Conservation (phyloP, 306 rosid species). For the Mucuna pruriens region DNA sequence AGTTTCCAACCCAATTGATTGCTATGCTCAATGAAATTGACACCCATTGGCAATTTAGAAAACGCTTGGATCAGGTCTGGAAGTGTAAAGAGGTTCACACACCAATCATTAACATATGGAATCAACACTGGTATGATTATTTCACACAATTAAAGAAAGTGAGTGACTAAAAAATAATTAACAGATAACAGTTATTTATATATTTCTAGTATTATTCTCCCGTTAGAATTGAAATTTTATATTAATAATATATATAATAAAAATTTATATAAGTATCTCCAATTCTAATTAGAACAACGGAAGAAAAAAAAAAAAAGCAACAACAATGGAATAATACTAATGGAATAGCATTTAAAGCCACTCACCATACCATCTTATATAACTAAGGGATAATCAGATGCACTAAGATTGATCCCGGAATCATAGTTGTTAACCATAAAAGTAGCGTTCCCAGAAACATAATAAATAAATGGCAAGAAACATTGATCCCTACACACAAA, state of each 20-base stretch:
- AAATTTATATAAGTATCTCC: too few relatives aligned
- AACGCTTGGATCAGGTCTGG: constrained; percentile 87
- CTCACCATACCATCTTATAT: constrained; percentile 99
- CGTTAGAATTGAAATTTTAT: too few relatives aligned
- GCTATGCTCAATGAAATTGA: constrained; percentile 84
- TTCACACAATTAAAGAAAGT: neutral
- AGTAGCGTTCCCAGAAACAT: too few relatives aligned
- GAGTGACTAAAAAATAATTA: neutral
- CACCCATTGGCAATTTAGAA: constrained; percentile 72
- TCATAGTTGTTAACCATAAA: too few relatives aligned
- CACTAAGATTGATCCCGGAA: constrained; percentile 95
- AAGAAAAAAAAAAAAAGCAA: neutral
- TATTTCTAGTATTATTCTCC: too few relatives aligned
- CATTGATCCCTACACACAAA: too few relatives aligned
- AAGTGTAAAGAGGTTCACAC: constrained; percentile 13
- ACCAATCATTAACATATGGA: neutral
- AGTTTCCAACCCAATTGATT: constrained; percentile 91
- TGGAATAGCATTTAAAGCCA: constrained; percentile 41
- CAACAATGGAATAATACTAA: neutral
- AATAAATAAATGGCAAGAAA: too few relatives aligned
- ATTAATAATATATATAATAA: too few relatives aligned
- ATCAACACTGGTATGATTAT: neutral
- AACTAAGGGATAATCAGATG: constrained; percentile 86
- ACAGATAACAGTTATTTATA: too few relatives aligned
- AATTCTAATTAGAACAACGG: too few relatives aligned